Conservation (phyloP, 2,329 filamentous ascomycete genomes). For the Alternaria ventricosa region DNA sequence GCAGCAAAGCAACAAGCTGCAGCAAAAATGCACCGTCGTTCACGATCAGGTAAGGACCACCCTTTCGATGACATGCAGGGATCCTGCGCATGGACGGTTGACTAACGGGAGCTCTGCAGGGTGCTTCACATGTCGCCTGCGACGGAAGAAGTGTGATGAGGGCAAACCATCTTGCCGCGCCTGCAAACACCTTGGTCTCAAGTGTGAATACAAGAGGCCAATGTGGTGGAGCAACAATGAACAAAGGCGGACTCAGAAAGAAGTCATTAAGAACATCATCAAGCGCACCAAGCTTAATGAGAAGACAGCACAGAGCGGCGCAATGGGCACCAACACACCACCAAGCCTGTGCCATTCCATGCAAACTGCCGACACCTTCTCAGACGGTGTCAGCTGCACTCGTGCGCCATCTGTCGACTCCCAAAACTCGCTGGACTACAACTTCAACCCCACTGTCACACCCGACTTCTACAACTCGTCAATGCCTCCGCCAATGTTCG, state of each 20-base stretch:
- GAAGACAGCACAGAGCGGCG: conserved; percentile 68
- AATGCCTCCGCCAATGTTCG: conserved; percentile 62
- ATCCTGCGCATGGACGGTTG: conserved; percentile 41
- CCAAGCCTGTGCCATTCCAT: conserved; percentile 82
- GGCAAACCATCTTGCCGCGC: conserved; percentile 68
- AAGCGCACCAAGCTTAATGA: conserved; percentile 95
- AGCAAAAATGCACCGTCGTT: conserved; percentile 89
- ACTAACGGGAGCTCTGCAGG: conserved; percentile 56
- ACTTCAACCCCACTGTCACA: conserved; percentile 69
- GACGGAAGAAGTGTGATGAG: conserved; percentile 75
- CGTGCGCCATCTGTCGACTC: conserved; percentile 82
- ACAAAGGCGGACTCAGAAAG: conserved; percentile 83
- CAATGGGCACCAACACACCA: conserved; percentile 66
- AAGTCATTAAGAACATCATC: conserved; percentile 95
- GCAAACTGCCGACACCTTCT: conserved; percentile 80
- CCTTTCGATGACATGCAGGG: conserved; percentile 44
- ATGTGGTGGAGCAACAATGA: conserved; percentile 98
- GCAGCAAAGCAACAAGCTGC: conserved; percentile 62
- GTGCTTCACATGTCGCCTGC: conserved; percentile 71
- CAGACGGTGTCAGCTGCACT: conserved; percentile 71
- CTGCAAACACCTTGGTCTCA: conserved; percentile 75
- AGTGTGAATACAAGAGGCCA: conserved; percentile 95
- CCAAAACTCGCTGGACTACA: conserved; percentile 68
- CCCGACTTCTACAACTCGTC: conserved; percentile 65
- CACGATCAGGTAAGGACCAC: conserved; percentile 81